Conservation (phyloP, 2,329 filamentous ascomycete species). For the Coleophoma cylindrospora region DNA sequence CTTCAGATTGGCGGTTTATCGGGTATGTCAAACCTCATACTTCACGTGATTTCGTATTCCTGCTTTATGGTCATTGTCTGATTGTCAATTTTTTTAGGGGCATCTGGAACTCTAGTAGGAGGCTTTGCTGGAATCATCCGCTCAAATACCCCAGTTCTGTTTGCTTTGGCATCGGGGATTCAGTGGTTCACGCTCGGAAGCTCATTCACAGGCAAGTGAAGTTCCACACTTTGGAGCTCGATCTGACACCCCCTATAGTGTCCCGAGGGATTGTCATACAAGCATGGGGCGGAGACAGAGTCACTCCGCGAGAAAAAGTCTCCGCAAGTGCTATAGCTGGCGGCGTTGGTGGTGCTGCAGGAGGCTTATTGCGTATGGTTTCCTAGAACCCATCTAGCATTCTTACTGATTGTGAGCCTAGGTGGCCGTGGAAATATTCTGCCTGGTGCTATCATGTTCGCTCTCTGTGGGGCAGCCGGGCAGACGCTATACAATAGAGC, state of each 20-base stretch:
- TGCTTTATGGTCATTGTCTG: not conserved
- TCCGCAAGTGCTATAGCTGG: slow-evolving; percentile 68
- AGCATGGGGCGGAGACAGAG: slow-evolving; percentile 33
- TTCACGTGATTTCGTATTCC: not conserved
- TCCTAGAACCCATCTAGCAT: not conserved
- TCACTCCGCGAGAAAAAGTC: slow-evolving; percentile 54
- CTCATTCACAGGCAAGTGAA: slow-evolving; percentile 65
- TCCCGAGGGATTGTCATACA: slow-evolving; percentile 42
- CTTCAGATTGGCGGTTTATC: slow-evolving; percentile 54
- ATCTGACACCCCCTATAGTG: slow-evolving; percentile 30
- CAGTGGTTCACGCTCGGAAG: slow-evolving; percentile 79
- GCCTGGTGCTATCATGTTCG: slow-evolving; percentile 55
- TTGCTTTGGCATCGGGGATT: slow-evolving; percentile 65
- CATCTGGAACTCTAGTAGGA: slow-evolving; percentile 57
- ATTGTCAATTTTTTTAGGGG: slow-evolving; percentile 36
- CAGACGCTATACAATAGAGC: slow-evolving; percentile 49
- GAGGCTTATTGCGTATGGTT: slow-evolving; percentile 44
- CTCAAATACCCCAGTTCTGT: slow-evolving; percentile 62
- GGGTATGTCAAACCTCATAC: slow-evolving; percentile 37
- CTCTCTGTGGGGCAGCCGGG: slow-evolving; percentile 49
- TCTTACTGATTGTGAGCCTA: slow-evolving; percentile 28
- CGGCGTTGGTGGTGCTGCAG: slow-evolving; percentile 63
- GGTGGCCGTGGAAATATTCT: slow-evolving; percentile 48
- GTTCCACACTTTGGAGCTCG: not conserved
- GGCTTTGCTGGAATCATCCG: slow-evolving; percentile 68